phyloP scores from a whole-genome alignment of 2,329 filamentous ascomycete genomes.

The Huntiella savannae region DNA sequence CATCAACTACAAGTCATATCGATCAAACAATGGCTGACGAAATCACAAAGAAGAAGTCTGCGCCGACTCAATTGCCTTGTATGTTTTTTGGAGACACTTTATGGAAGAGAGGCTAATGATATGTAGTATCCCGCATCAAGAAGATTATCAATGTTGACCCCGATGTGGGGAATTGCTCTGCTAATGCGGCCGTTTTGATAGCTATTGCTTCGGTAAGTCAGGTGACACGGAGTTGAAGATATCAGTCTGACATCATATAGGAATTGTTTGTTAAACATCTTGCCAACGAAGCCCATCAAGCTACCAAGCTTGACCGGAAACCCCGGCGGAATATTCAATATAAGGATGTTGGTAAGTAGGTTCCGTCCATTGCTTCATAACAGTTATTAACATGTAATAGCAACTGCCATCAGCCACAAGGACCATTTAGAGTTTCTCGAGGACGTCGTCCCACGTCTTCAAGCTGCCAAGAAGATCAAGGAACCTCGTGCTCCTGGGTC shows the following conservation, averaged over 20 bases:
- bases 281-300: constrained; percentile 64
- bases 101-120: not conserved
- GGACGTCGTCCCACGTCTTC: constrained; percentile 76
- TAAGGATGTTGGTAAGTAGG: constrained; percentile 58
- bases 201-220: constrained; percentile 60
- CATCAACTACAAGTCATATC: not conserved
- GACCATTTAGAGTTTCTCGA: constrained; percentile 91
- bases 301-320: constrained; percentile 80
- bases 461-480: constrained; percentile 63
- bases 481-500: constrained; percentile 32
- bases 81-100: constrained; percentile 18
- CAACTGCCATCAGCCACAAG: constrained; percentile 66
- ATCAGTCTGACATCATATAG: constrained; percentile 22
- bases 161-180: constrained; percentile 71
- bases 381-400: constrained; percentile 18
- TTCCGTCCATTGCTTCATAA: not conserved
- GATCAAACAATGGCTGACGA: constrained; percentile 4
- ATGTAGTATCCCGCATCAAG: constrained; percentile 74
- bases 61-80: constrained; percentile 72
- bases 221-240: not conserved
- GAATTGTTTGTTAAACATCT: constrained; percentile 95
- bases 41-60: constrained; percentile 35
- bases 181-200: constrained; percentile 86
- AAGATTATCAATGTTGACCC: constrained; percentile 83
- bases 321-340: constrained; percentile 90